Percentiles rank a stretch among this genome's conserved stretches.
These are phyloP conservation scores for Pachysandra terminalis DNA, from an alignment of 164 flowering plant species.

Conservation along the genomic window DNA sequence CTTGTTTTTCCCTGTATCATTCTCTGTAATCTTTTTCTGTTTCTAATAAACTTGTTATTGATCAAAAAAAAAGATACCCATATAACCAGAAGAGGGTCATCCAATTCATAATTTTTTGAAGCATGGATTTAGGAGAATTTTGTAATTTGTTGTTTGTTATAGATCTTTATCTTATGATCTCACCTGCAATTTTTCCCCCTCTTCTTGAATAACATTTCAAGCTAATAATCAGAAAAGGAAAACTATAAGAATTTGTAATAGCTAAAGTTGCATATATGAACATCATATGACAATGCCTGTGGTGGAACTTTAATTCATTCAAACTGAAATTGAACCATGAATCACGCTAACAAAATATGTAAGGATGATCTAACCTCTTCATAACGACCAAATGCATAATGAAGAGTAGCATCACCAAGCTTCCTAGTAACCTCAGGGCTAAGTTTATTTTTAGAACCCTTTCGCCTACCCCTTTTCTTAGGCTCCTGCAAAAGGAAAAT, in stretches of 20 bases:
- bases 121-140: too few species aligned
- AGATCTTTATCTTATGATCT: too few species aligned
- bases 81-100: too few species aligned
- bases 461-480: conserved; percentile 67
- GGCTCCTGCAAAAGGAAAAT: conserved; percentile 27
- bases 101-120: too few species aligned
- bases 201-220: too few species aligned
- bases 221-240: too few species aligned
- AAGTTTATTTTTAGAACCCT: conserved; percentile 60
- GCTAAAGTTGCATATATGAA: background rate
- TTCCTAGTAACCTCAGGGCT: conserved; percentile 50
- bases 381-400: conserved; percentile 54
- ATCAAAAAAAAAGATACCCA: too few species aligned
- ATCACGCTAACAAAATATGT: background rate
- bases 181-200: too few species aligned
- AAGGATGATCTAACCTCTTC: conserved; percentile 45
- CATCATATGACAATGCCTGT: background rate
- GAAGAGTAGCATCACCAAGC: conserved; percentile 75
- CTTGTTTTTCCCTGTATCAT: too few species aligned
- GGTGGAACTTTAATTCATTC: background rate
- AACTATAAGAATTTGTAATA: background rate
- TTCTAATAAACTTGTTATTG: too few species aligned
- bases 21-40: too few species aligned
- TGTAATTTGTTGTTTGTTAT: too few species aligned
- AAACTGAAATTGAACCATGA: background rate